Evolutionary conservation across 75 land plant genomes (phyloP), one percentile per base, ranked within the genome.

Genomic region (Azolla pinnata): DNA sequence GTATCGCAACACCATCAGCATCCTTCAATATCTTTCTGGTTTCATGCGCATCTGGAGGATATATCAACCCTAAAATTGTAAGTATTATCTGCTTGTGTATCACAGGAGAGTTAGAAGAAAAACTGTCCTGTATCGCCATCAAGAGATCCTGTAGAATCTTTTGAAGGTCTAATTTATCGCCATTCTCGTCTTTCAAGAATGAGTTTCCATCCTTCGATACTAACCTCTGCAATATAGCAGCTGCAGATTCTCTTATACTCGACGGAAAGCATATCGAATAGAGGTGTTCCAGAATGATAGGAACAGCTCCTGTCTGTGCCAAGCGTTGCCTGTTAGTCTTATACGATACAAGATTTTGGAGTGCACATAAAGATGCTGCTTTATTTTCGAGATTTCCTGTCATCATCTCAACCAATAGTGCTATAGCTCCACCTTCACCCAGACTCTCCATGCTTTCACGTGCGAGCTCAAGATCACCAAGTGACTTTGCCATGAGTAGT

Each of bases 391-490:
- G 42, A 44, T 56, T 78, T 28, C 71, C 77, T 30, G 60, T 50
- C 46, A 58, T 31, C 81, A 78, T 67, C 25, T 56, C 52, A 26
- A 78, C 65, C 50, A 81, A 74, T n/a, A 71, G 61, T 45, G 64
- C 54, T 18, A 81, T 67, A 0, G 61, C 68, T 14, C 83, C 83
- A 56, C 57, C 67, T 33, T 74, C 77, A 31, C 71, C 81, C 51
- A 81, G 74, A 45, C 57, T 57, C 5, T 64, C 61, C 52, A 74
- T 67, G 54, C 67, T 65, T 18, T 55, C 46, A 51, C 70, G 71
- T 24, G 67, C 64, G 29, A 81, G 45, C 38, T 81, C 75, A 71
- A 78, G 62, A 12, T 56, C 38, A 18, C 65, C 65, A 48, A 81
- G 56, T 26, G 74, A 68, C 18, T 24, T 67, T 25, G 74, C 72